A percentile compares a stretch with the other conserved stretches of the same genome.
Evolutionary conservation across 2,329 filamentous ascomycete species (phyloP).

Genomic region (Parastagonospora nodorum): DNA sequence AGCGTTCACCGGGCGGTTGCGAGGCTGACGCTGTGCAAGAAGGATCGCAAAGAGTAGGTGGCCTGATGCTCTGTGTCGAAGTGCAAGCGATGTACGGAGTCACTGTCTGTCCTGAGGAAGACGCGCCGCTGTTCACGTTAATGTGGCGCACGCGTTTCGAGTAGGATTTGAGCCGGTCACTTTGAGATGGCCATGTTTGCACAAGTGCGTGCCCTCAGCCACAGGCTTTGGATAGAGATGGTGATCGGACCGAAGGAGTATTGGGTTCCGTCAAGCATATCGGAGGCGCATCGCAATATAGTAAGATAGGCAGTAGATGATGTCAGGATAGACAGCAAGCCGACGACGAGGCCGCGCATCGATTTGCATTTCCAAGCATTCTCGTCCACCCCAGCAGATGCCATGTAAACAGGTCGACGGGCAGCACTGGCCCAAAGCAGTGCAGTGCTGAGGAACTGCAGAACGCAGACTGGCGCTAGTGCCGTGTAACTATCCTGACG

Average conservation of each 20-base stretch:
- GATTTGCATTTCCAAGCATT: background rate
- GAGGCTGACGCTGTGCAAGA: background rate
- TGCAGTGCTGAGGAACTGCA: background rate
- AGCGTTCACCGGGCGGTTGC: background rate
- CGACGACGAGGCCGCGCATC: background rate
- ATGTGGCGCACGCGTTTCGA: background rate
- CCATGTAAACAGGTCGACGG: background rate
- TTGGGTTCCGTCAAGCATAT: background rate
- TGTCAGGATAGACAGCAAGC: background rate
- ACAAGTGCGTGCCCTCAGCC: background rate
- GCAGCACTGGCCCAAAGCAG: background rate
- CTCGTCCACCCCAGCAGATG: background rate
- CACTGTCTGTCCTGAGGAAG: background rate
- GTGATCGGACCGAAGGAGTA: background rate
- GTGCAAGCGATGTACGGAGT: background rate
- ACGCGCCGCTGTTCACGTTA: background rate
- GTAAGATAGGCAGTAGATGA: conserved; percentile 1
- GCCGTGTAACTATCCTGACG: background rate
- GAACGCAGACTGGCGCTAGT: background rate
- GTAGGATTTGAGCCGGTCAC: conserved; percentile 1
- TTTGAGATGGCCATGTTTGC: background rate
- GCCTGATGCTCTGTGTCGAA: background rate
- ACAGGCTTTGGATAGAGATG: background rate
- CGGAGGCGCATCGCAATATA: background rate
- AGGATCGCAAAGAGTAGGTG: background rate